Evolutionary conservation across 768 basidiomycete genomes (phyloP).

Genomic region (Amanita muscaria): DNA sequence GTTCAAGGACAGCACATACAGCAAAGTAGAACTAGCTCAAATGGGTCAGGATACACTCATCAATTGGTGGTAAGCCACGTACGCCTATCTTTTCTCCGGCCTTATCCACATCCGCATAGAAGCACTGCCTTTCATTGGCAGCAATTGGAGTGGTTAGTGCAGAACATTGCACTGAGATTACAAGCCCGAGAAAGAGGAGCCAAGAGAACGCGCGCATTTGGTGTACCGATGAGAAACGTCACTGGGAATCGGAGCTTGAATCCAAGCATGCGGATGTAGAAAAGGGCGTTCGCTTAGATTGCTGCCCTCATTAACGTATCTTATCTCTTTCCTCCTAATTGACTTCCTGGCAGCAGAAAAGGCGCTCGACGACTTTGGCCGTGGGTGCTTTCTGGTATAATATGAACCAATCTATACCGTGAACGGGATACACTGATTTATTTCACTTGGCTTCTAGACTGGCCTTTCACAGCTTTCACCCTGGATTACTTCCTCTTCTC

Average conservation of each 20-base stretch:
- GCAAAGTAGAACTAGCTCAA: conserved; percentile 89
- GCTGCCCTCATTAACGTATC: neutral
- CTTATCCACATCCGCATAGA: conserved; percentile 96
- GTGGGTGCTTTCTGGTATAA: conserved; percentile 7
- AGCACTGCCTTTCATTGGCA: conserved; percentile 81
- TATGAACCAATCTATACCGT: neutral
- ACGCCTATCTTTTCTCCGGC: conserved; percentile 87
- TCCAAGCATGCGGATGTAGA: neutral
- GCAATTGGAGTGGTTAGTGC: conserved; percentile 75
- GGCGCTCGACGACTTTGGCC: conserved; percentile 1
- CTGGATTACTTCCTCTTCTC: conserved; percentile 3
- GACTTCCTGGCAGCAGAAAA: neutral
- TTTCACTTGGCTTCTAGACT: conserved; percentile 1
- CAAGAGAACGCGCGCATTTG: conserved; percentile 18
- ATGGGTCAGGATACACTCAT: conserved; percentile 3
- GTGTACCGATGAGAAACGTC: neutral
- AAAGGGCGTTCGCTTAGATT: conserved; percentile 6
- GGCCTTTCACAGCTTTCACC: neutral
- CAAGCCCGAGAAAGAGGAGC: conserved; percentile 25
- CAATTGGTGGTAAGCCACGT: conserved; percentile 21
- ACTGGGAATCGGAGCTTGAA: conserved; percentile 5
- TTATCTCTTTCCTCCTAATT: neutral
- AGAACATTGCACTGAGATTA: conserved; percentile 36
- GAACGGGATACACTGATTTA: neutral
- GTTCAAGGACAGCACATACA: conserved; percentile 35